A percentile compares a stretch with the other conserved stretches of the same genome.
phyloP scores from a whole-genome alignment of 176 grass and related monocot species.

The barley (Hordeum vulgare) region DNA sequence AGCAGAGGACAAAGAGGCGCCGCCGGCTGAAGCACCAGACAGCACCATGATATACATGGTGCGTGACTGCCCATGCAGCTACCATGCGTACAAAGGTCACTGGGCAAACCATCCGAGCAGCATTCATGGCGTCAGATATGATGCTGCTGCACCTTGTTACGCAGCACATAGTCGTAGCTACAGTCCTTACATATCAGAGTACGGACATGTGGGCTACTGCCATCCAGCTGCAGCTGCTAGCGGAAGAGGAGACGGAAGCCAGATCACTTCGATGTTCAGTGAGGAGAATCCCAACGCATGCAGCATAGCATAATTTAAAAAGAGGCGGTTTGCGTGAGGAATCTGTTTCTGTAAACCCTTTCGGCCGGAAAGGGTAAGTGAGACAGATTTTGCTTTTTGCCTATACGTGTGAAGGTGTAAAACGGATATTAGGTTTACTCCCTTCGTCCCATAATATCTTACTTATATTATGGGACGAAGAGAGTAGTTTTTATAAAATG shows the following conservation, averaged over 20 bases:
- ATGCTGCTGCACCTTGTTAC: slow-evolving; percentile 32
- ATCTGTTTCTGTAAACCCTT: background rate
- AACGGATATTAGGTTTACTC: too few relatives aligned
- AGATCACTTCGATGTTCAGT: slow-evolving; percentile 39
- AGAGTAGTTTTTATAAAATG: background rate
- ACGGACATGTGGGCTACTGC: slow-evolving; percentile 22
- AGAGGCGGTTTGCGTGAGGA: background rate
- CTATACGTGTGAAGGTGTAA: background rate
- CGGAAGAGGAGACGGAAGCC: slow-evolving; percentile 45
- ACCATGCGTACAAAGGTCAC: slow-evolving; percentile 15
- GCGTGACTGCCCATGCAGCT: slow-evolving; percentile 27
- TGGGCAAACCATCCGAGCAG: slow-evolving; percentile 17
- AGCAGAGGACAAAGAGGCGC: slow-evolving; percentile 25
- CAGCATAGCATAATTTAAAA: slow-evolving; percentile 35
- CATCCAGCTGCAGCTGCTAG: background rate
- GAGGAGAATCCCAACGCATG: slow-evolving; percentile 43
- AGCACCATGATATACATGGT: slow-evolving; percentile 35
- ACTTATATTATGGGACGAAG: too few relatives aligned
- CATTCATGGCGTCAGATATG: slow-evolving; percentile 23
- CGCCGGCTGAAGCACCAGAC: background rate
- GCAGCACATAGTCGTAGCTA: slow-evolving; percentile 22
- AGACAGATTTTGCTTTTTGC: slow-evolving; percentile 1
- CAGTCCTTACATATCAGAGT: slow-evolving; percentile 31
- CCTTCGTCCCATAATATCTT: too few relatives aligned
- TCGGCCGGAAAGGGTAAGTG: background rate